Base-by-base conservation (phyloP, 495 filamentous ascomycete genomes). In the Trichoderma reesei region DNA sequence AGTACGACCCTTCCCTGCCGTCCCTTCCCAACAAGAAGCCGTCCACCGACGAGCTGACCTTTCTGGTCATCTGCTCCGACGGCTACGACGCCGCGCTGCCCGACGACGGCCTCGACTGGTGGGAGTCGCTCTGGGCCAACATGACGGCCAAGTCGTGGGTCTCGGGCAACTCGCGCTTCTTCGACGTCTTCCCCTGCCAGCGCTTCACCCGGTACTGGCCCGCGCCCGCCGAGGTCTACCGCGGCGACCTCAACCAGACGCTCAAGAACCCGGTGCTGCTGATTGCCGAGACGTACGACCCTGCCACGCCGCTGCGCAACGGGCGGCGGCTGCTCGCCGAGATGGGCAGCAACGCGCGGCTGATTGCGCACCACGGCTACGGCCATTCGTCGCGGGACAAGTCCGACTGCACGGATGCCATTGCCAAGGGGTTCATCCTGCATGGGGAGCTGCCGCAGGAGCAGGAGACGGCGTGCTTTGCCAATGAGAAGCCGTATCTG, bases 271-370 rank as follows among this genome's bases (percentile, higher is more conserved):
- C 78, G 10, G 68, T 80, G 26, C 62, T 80, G 59, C 67, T 80
- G 33, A 74, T 80, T 42, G 78, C 78, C 1, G 77, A 77, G 70
- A 76, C 75, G 20, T 78, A 80, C 62, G 78, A 80, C 59, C 77
- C 77, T 0, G 77, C 78, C 5, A 80, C 78, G 5, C 77, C 78
- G n/a, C 68, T 80, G 41, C 71, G 77, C 6, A 79, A 80, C 39
- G 78, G 77, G 13, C 68, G 75, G 37, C 64, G 77, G 41, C 67
- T 79, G 5, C 33, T 74, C 11, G 62, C 63, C 1, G 78, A 80
- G 61, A 78, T 80, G 78, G 78, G 76, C 1, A 41, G 59, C 33
- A 79, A 79, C 44, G 77, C 78, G 31, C 60, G 77, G 61, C 67
- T 80, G 38, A 70, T 79, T 37, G 75, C 67, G 11, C 78, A 80